phyloP scores from a whole-genome alignment of 768 basidiomycete genomes.

The Suillus placidus region DNA sequence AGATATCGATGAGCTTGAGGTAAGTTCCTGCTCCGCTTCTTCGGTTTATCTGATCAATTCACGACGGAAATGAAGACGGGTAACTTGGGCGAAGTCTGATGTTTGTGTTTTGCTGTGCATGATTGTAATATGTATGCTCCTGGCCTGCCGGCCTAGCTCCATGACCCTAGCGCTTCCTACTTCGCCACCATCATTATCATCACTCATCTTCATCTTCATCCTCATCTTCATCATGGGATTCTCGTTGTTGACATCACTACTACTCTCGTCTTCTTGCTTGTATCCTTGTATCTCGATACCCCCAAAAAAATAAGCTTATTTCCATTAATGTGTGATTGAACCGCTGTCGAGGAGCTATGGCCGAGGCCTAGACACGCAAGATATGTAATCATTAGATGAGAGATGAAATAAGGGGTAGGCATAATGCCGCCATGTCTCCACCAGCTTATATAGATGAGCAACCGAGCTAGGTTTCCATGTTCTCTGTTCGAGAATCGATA shows the following conservation, averaged over 20 bases:
- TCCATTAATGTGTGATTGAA: constrained; percentile 1
- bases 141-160: not conserved
- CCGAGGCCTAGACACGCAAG: not conserved
- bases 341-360: not conserved
- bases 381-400: not conserved
- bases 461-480: not conserved
- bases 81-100: not conserved
- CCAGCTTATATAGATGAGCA: not conserved
- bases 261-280: not conserved
- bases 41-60: not conserved
- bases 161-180: not conserved
- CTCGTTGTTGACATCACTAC: not conserved
- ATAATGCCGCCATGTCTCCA: not conserved
- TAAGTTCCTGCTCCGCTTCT: not conserved
- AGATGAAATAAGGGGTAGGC: not conserved
- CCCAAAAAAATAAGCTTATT: not conserved
- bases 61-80: constrained; percentile 1
- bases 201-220: not conserved
- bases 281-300: not conserved
- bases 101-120: not conserved
- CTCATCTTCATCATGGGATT: not conserved
- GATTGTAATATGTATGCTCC: not conserved
- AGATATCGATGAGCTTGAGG: not conserved
- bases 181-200: not conserved
- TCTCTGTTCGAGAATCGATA: not conserved